A percentile compares a stretch with the other conserved stretches of the same genome.
Conservation (phyloP, 1,284 basidiomycete species). For the Ustilago tritici region DNA sequence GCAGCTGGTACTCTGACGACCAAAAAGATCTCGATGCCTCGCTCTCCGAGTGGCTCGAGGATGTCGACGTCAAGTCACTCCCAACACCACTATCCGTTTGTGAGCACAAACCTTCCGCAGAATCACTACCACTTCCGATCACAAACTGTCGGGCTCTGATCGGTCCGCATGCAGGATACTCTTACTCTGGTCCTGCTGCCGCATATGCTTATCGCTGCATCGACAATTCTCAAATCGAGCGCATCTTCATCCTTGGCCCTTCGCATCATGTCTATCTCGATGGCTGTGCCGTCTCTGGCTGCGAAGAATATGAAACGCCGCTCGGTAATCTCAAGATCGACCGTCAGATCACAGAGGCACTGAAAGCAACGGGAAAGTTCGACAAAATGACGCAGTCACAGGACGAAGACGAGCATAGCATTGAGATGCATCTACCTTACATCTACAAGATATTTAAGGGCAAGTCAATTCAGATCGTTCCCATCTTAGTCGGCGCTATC, state of each 20-base stretch:
- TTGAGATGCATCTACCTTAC: constrained; percentile 98
- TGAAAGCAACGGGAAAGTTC: constrained; percentile 80
- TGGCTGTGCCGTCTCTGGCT: constrained; percentile 85
- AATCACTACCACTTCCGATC: constrained; percentile 76
- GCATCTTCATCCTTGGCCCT: constrained; percentile 93
- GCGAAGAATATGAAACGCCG: constrained; percentile 84
- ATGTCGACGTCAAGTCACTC: constrained; percentile 8
- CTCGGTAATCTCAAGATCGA: constrained; percentile 86
- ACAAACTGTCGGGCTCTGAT: constrained; percentile 88
- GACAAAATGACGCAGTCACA: constrained; percentile 76
- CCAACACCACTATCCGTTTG: constrained; percentile 26
- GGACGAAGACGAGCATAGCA: constrained; percentile 95
- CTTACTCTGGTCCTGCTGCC: constrained; percentile 91
- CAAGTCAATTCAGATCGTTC: constrained; percentile 85
- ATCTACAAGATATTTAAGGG: constrained; percentile 86
- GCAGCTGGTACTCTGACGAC: constrained; percentile 86
- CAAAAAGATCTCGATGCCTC: constrained; percentile 71
- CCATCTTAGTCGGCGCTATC: constrained; percentile 90
- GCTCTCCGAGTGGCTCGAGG: constrained; percentile 41
- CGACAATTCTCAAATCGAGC: constrained; percentile 81
- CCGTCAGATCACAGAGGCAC: constrained; percentile 77
- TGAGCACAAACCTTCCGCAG: constrained; percentile 1
- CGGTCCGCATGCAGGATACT: constrained; percentile 97
- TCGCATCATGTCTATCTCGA: constrained; percentile 91
- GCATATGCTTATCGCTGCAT: constrained; percentile 96